Evolutionary conservation across 176 grass and related monocot species (phyloP).

Genomic region (Musa schizocarpa): DNA sequence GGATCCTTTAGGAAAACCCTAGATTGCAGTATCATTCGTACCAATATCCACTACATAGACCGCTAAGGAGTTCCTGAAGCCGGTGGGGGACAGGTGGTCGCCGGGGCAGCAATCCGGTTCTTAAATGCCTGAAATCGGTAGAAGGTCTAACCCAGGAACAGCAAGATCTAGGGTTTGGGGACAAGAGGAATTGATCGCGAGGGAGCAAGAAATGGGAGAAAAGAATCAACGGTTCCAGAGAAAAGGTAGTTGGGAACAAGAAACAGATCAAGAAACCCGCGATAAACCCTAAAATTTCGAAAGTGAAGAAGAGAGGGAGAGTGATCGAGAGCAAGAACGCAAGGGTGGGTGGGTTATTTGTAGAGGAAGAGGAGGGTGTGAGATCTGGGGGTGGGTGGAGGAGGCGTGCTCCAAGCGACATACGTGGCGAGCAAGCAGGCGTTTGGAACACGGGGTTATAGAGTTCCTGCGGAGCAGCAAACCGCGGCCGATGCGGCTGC

Average conservation of each 20-base stretch:
- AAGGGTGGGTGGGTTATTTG: background rate
- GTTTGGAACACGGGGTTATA: background rate
- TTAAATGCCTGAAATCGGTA: background rate
- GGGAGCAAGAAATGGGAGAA: background rate
- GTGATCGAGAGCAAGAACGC: background rate
- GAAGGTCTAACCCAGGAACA: background rate
- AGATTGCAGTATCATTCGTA: background rate
- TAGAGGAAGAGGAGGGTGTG: background rate
- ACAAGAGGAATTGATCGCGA: background rate
- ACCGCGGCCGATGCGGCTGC: background rate
- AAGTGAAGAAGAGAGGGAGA: background rate
- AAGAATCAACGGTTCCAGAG: background rate
- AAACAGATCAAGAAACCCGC: background rate
- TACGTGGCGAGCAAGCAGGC: background rate
- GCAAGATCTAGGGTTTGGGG: background rate
- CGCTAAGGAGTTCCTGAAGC: background rate
- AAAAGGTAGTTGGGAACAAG: background rate
- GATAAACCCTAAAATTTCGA: constrained; percentile 10
- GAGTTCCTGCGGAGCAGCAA: background rate
- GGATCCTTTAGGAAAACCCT: background rate
- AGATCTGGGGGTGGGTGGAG: background rate
- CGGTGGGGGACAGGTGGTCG: background rate
- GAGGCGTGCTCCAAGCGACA: background rate
- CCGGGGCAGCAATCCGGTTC: background rate
- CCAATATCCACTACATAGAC: background rate